phyloP scores from a whole-genome alignment of 192 early-diverging fungal species.

The Phycomyces blakesleeanus region DNA sequence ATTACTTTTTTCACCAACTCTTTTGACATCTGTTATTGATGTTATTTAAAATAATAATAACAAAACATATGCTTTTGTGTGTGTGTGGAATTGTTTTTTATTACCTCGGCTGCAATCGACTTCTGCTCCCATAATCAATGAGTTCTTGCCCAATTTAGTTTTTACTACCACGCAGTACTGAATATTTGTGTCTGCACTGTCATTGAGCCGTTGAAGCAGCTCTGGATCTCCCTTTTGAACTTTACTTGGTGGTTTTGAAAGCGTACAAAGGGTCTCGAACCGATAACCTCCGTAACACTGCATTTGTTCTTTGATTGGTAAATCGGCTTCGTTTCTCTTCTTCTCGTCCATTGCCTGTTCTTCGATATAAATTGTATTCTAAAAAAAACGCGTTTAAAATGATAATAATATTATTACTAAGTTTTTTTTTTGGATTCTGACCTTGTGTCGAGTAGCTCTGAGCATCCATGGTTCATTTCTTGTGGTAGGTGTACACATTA shows the following conservation, averaged over 20 bases:
- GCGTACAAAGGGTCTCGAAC: slow-evolving; percentile 77
- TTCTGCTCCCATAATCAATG: slow-evolving; percentile 85
- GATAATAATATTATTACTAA: too few relatives aligned
- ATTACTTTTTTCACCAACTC: slow-evolving; percentile 15
- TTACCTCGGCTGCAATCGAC: slow-evolving; percentile 79
- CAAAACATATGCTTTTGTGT: too few relatives aligned
- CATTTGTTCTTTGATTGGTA: slow-evolving; percentile 52
- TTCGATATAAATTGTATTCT: slow-evolving; percentile 67
- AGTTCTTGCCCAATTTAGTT: slow-evolving; percentile 65
- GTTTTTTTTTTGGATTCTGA: too few relatives aligned
- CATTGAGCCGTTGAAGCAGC: slow-evolving; percentile 37
- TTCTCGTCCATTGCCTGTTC: slow-evolving; percentile 56
- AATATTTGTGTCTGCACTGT: slow-evolving; percentile 71
- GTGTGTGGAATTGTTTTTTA: too few relatives aligned
- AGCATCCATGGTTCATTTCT: slow-evolving; percentile 79
- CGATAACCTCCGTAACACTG: slow-evolving; percentile 89
- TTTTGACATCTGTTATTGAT: slow-evolving; percentile 37
- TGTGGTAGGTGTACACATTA: slow-evolving; percentile 76
- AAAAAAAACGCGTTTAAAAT: too few relatives aligned
- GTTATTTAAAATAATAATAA: slow-evolving; percentile 1
- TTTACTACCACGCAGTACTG: slow-evolving; percentile 90
- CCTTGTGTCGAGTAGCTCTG: slow-evolving; percentile 67
- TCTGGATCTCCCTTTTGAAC: slow-evolving; percentile 37
- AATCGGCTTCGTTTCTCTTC: slow-evolving; percentile 32
- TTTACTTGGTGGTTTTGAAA: slow-evolving; percentile 52